Base-by-base conservation (phyloP, 1,139 yeast species). In the Saccharomyces uvarum region DNA sequence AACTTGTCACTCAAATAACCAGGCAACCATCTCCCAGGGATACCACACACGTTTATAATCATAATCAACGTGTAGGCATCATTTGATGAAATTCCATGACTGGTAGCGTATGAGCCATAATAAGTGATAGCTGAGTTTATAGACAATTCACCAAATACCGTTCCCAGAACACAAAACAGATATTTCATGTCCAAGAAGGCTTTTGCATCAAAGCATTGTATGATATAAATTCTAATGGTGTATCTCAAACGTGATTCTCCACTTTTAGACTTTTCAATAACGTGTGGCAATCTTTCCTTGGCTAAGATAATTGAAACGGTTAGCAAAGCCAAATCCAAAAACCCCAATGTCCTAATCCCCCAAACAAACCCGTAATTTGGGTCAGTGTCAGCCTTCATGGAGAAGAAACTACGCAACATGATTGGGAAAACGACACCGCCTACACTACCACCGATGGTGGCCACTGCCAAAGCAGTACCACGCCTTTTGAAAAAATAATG, bases 341-440 rank as follows among this genome's bases (percentile, higher is more conserved):
- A 77, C 0, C 81, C 84, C 58, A 83, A 66, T 4, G 78, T 72
- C 54, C 87, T 72, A 53, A 83, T 73, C 2, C 86, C 82, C 82
- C 86, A 82, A 33, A 70, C 71, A 63, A 75, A 84, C 0, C 88
- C 88, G 26, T 80, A 73, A 29, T 68, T 61, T 1, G 68, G 73
- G 24, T 53, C 54, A 27, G 32, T 50, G 3, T 21, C 51, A 3
- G 53, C 44, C 9, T 57, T 50, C 57, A 60, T 57, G 4, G 59
- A 49, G 62, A 80, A 82, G 51, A 83, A 70, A 44, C 73, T 69
- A 61, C 84, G 77, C 55, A 84, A 73, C 78, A 83, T 75, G 32
- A 84, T 67, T 1, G 89, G 85, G 65, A 82, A 81, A 1, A 82
- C 71, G 29, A 82, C 77, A 50, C 88, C 88, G 16, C 91, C 91